Percentiles rank a stretch among this genome's conserved stretches.
Evolutionary conservation across 2,329 filamentous ascomycete species (phyloP).

Genomic region (Tolypocladium endophyticum): DNA sequence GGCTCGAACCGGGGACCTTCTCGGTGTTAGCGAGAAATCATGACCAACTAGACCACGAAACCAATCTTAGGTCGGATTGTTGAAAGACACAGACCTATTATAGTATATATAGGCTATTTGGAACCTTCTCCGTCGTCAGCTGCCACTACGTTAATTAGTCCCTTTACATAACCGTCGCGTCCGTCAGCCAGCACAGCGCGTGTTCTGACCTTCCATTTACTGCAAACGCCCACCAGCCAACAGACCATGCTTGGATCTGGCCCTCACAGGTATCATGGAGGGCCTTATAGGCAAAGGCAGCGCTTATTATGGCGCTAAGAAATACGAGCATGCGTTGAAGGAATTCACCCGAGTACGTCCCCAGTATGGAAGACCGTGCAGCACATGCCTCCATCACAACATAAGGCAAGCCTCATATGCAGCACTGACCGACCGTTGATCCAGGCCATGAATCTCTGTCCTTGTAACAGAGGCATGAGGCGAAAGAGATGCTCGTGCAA

Average conservation of each 20-base stretch:
- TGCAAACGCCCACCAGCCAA: no score
- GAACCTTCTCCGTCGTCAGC: no score
- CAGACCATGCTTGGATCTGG: no score
- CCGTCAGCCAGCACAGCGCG: no score
- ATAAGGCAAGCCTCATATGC: neutral
- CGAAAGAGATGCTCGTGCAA: slow-evolving; percentile 29
- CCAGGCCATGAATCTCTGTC: slow-evolving; percentile 25
- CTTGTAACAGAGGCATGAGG: slow-evolving; percentile 21
- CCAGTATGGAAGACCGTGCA: slow-evolving; percentile 2
- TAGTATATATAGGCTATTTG: neutral
- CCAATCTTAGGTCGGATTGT: neutral
- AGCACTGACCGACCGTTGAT: neutral
- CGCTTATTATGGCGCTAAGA: slow-evolving; percentile 18
- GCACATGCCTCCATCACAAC: no score
- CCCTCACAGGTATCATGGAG: slow-evolving; percentile 6
- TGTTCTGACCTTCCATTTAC: no score
- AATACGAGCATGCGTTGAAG: slow-evolving; percentile 23
- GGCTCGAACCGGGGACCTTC: slow-evolving; percentile 18
- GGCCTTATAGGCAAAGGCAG: neutral
- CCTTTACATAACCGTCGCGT: no score
- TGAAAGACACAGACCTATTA: neutral
- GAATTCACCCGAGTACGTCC: slow-evolving; percentile 23
- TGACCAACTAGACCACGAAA: slow-evolving; percentile 18
- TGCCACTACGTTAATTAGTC: no score
- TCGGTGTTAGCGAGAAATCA: slow-evolving; percentile 18